A percentile compares a stretch with the other conserved stretches of the same genome.
phyloP scores from a whole-genome alignment of 768 basidiomycete species.

The Lactarius quietus region DNA sequence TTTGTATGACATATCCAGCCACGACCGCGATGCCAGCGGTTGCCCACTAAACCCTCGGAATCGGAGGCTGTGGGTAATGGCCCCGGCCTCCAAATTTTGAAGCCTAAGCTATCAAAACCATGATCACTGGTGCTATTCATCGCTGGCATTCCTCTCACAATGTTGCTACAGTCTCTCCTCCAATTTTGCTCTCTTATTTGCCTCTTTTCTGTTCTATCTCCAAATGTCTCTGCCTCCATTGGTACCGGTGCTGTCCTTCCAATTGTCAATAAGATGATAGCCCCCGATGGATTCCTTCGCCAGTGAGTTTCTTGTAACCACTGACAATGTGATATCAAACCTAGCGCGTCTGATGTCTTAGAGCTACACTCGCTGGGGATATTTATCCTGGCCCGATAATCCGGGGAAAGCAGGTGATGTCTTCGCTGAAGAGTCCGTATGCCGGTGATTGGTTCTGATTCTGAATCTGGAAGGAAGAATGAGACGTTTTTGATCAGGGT shows the following conservation, averaged over 20 bases:
- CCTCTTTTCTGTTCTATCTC: neutral
- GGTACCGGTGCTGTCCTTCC: conserved; percentile 2
- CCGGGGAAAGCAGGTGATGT: conserved; percentile 5
- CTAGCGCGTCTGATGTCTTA: neutral
- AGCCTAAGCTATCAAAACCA: too few relatives aligned
- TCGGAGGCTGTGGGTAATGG: too few relatives aligned
- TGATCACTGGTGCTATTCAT: neutral
- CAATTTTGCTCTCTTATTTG: conserved; percentile 1
- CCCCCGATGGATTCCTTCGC: conserved; percentile 22
- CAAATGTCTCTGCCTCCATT: conserved; percentile 5
- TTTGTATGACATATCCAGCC: too few relatives aligned
- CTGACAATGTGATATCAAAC: neutral
- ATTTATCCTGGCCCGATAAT: conserved; percentile 17
- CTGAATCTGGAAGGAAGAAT: neutral
- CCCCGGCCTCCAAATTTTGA: too few relatives aligned
- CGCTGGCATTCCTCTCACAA: neutral
- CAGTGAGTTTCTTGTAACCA: conserved; percentile 5
- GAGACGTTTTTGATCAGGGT: conserved; percentile 7
- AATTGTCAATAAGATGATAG: conserved; percentile 8
- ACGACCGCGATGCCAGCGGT: too few relatives aligned
- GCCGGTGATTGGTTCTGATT: neutral
- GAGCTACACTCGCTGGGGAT: conserved; percentile 8
- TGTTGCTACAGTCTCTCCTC: neutral
- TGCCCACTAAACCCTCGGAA: too few relatives aligned
- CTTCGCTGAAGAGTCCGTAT: neutral